A percentile compares a stretch with the other conserved stretches of the same genome.
Evolutionary conservation across 345 rosid species (phyloP).

Genomic region (Ailanthus altissimus): DNA sequence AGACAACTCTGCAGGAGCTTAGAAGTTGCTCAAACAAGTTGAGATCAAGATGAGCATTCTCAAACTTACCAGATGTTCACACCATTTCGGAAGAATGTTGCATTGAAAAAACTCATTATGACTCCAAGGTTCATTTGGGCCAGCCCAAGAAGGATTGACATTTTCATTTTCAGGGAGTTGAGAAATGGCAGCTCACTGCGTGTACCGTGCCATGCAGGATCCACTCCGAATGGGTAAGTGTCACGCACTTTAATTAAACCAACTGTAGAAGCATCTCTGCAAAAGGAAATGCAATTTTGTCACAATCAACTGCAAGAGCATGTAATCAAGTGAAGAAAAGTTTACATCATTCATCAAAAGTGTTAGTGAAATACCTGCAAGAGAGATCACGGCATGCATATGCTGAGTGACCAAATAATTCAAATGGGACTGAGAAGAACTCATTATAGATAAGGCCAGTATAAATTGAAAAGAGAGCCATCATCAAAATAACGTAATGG

Average conservation of each 20-base stretch:
- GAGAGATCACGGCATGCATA: constrained; percentile 91
- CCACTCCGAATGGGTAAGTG: constrained; percentile 93
- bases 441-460: constrained; percentile 95
- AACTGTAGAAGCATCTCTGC: constrained; percentile 77
- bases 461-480: constrained; percentile 91
- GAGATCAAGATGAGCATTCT: constrained; percentile 13
- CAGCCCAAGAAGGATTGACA: constrained; percentile 97
- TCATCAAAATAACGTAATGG: constrained; percentile 91
- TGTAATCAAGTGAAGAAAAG: background rate
- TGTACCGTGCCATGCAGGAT: constrained; percentile 92
- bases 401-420: constrained; percentile 81
- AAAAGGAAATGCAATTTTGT: constrained; percentile 18
- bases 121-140: constrained; percentile 98
- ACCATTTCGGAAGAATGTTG: constrained; percentile 58
- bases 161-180: constrained; percentile 97
- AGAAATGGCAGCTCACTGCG: constrained; percentile 93
- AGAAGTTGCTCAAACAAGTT: constrained; percentile 15
- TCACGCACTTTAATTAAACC: constrained; percentile 82
- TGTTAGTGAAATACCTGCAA: constrained; percentile 64
- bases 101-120: constrained; percentile 86
- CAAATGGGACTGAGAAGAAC: constrained; percentile 94
- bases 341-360: background rate
- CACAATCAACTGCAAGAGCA: constrained; percentile 6
- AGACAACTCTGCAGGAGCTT: constrained; percentile 9
- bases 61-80: constrained; percentile 70